Percentiles rank a stretch among this genome's conserved stretches.
Evolutionary conservation across 2,329 filamentous ascomycete genomes (phyloP).

Genomic region (Phyllosticta citrichinensis): DNA sequence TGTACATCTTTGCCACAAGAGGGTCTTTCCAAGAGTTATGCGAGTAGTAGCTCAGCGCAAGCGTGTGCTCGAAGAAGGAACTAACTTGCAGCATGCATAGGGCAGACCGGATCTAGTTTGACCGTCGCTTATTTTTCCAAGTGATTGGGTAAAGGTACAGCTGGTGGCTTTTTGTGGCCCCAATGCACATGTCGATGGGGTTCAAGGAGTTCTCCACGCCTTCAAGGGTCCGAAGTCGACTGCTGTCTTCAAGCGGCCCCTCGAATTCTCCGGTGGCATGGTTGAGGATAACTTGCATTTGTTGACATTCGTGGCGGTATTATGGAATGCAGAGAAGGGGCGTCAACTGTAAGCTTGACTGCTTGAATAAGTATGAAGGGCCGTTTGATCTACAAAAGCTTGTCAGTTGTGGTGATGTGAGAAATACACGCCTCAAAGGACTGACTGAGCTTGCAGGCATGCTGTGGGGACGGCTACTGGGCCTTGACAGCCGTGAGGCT

Average conservation of each 20-base stretch:
- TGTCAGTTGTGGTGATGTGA: neutral
- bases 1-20: neutral
- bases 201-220: neutral
- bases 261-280: slow-evolving; percentile 6
- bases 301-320: neutral
- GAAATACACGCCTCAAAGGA: neutral
- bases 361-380: neutral
- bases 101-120: neutral
- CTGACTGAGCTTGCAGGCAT: neutral
- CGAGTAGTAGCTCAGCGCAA: neutral
- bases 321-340: neutral
- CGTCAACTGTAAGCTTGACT: neutral
- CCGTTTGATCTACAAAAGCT: neutral
- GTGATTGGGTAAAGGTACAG: neutral
- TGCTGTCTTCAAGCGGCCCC: neutral
- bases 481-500: neutral
- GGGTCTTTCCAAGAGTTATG: neutral
- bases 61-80: neutral
- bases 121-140: neutral
- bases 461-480: neutral
- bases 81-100: neutral
- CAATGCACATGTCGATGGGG: neutral
- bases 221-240: neutral
- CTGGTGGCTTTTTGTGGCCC: neutral
- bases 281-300: neutral